phyloP scores from a whole-genome alignment of 176 grass and related monocot genomes.

The Urochloa ruziziensis region DNA sequence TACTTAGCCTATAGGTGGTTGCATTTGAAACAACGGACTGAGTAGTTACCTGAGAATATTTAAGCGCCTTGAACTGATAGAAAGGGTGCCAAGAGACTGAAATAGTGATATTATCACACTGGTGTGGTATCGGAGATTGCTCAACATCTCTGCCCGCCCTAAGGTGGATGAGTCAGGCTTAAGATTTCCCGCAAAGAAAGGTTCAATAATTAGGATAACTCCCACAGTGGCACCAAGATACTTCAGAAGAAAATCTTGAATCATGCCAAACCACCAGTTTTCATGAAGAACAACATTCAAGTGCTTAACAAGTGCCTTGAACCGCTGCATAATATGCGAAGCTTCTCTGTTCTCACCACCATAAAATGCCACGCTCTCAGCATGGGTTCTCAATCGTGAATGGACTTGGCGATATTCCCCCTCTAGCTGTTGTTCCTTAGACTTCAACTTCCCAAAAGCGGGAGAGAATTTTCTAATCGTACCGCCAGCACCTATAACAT shows the following conservation, averaged over 20 bases:
- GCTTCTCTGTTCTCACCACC: conserved; percentile 87
- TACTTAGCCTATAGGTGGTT: background rate
- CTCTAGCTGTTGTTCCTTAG: conserved; percentile 94
- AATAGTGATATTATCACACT: conserved; percentile 99
- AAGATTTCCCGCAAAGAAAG: conserved; percentile 92
- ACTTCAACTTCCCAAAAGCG: conserved; percentile 90
- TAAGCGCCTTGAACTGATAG: conserved; percentile 77
- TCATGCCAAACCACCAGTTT: conserved; percentile 99
- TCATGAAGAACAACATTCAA: conserved; percentile 89
- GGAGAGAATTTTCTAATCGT: conserved; percentile 88
- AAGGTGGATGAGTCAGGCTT: conserved; percentile 79
- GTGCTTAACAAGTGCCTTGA: conserved; percentile 69
- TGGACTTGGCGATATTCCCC: conserved; percentile 95
- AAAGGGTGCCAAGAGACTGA: conserved; percentile 91
- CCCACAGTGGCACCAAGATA: conserved; percentile 95
- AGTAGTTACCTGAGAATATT: conserved; percentile 85
- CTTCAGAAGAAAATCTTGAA: conserved; percentile 99
- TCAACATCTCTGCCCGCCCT: conserved; percentile 98
- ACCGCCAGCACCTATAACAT: conserved; percentile 85
- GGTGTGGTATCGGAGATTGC: conserved; percentile 95
- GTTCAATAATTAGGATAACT: conserved; percentile 93
- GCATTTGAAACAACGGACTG: conserved; percentile 6
- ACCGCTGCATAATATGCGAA: conserved; percentile 78
- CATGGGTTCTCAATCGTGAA: conserved; percentile 91
- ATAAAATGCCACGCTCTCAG: conserved; percentile 96